phyloP scores from a whole-genome alignment of 2,329 filamentous ascomycete genomes.

The Hymenoscyphus occultus region DNA sequence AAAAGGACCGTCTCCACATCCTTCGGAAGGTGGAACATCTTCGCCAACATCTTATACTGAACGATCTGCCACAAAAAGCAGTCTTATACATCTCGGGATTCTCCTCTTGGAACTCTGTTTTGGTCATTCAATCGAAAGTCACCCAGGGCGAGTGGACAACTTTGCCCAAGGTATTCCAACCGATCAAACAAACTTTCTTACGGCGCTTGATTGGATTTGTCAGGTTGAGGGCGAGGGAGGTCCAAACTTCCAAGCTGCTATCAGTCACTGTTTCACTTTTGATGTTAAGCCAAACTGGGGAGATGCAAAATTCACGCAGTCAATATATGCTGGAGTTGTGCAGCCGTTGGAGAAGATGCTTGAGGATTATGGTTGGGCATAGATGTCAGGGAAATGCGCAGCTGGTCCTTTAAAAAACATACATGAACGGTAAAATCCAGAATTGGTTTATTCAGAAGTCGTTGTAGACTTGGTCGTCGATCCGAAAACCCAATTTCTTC shows the following conservation, averaged over 20 bases:
- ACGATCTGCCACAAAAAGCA: slow-evolving; percentile 13
- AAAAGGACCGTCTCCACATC: background rate
- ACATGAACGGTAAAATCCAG: no score
- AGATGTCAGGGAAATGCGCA: background rate
- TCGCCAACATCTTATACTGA: background rate
- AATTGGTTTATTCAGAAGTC: no score
- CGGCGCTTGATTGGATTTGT: slow-evolving; percentile 25
- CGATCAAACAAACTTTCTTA: slow-evolving; percentile 24
- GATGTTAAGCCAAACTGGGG: slow-evolving; percentile 28
- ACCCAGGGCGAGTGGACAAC: slow-evolving; percentile 10
- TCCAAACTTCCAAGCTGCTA: slow-evolving; percentile 20
- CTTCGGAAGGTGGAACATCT: background rate
- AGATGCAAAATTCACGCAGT: slow-evolving; percentile 24
- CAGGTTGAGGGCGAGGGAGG: slow-evolving; percentile 24
- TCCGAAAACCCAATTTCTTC: no score
- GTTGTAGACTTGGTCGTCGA: no score
- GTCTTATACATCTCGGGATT: slow-evolving; percentile 25
- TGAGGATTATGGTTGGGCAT: background rate
- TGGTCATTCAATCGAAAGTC: slow-evolving; percentile 26
- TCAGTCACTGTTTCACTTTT: slow-evolving; percentile 26
- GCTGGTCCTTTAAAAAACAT: no score
- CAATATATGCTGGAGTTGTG: slow-evolving; percentile 27
- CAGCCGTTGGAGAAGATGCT: slow-evolving; percentile 14
- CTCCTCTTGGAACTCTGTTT: slow-evolving; percentile 32
- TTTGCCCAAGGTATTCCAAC: slow-evolving; percentile 20